phyloP scores from a whole-genome alignment of 1,284 basidiomycete species.

The Fomitopsis palustris region DNA sequence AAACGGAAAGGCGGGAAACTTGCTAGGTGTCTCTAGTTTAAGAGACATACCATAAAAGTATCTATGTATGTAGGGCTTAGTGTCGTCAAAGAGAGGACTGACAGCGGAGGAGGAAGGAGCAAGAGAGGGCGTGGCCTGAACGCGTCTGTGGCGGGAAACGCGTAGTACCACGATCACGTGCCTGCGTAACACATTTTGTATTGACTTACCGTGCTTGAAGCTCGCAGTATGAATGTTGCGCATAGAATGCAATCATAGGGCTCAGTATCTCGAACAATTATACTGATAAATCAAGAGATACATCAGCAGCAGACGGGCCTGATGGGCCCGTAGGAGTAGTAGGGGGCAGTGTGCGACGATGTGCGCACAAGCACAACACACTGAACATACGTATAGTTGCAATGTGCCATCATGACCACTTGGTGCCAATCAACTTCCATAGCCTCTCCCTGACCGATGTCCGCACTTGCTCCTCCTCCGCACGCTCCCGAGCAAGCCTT shows the following conservation, averaged over 20 bases:
- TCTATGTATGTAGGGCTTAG: background rate
- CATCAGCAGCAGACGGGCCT: no score
- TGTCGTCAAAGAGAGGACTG: background rate
- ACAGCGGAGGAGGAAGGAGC: background rate
- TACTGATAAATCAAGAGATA: no score
- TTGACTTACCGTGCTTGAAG: no score
- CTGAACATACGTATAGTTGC: no score
- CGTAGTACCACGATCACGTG: background rate
- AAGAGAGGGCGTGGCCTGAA: background rate
- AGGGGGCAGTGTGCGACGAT: no score
- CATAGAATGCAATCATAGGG: no score
- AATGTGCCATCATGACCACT: background rate
- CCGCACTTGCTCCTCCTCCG: background rate
- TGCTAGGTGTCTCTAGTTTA: conserved; percentile 55
- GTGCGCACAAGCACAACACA: no score
- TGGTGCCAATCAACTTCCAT: background rate
- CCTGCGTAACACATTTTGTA: no score
- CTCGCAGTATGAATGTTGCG: no score
- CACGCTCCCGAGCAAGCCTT: background rate
- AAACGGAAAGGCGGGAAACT: conserved; percentile 80
- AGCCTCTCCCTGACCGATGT: background rate
- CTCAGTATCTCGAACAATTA: no score
- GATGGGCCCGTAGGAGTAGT: no score
- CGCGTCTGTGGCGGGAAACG: conserved; percentile 1
- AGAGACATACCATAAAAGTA: conserved; percentile 23